These are phyloP conservation scores for Botryotinia convoluta DNA, from an alignment of 2,329 filamentous ascomycete species.

Conservation along the genomic window DNA sequence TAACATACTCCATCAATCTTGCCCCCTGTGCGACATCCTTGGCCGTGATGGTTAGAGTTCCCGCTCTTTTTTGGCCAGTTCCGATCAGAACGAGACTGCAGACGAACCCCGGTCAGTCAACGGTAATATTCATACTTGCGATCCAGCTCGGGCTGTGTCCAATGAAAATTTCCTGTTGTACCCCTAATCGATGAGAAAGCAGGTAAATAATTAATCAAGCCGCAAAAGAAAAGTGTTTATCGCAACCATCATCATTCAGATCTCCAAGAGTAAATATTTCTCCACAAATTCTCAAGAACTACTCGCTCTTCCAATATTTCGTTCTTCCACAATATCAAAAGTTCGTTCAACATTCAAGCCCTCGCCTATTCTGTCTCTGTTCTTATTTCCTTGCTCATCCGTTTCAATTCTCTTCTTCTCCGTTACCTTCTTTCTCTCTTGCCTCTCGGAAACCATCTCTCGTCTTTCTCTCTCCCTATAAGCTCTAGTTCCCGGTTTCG, in stretches of 20 bases:
- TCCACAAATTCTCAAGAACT: neutral
- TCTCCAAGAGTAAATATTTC: neutral
- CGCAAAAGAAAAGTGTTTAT: neutral
- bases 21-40: no score
- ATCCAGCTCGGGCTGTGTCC: no score
- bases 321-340: neutral
- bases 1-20: no score
- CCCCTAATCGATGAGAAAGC: neutral
- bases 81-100: no score
- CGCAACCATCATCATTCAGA: neutral
- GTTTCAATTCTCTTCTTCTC: neutral
- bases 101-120: no score
- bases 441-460: neutral
- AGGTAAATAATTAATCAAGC: neutral
- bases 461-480: slow-evolving; percentile 30
- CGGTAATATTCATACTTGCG: no score
- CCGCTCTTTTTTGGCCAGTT: no score
- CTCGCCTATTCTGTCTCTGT: neutral
- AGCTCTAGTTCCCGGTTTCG: slow-evolving; percentile 25
- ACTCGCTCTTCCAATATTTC: neutral
- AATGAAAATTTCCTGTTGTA: no score
- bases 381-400: no score
- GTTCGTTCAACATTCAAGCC: neutral
- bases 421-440: neutral
- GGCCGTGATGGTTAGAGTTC: no score